Percentiles rank a stretch among this genome's conserved stretches.
phyloP scores from a whole-genome alignment of 1,284 basidiomycete genomes.

The Gomphus sp. region DNA sequence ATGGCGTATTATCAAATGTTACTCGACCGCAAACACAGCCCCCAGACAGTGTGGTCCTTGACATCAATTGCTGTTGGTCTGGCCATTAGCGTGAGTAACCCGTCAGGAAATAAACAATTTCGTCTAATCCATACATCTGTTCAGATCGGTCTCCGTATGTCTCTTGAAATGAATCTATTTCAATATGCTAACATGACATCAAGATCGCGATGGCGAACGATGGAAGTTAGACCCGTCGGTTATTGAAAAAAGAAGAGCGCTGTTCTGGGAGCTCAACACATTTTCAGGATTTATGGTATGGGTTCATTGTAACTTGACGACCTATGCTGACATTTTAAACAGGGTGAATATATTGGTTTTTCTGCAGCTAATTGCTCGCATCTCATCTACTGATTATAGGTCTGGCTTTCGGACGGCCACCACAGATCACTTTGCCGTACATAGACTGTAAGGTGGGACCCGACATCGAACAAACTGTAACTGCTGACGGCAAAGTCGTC shows the following conservation, averaged over 20 bases:
- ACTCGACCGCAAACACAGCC: slow-evolving; percentile 5
- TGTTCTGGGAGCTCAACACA: slow-evolving; percentile 46
- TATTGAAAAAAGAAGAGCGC: slow-evolving; percentile 40
- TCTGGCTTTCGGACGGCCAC: slow-evolving; percentile 44
- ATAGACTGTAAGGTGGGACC: slow-evolving; percentile 48
- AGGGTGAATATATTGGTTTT: not conserved
- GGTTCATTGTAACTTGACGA: not conserved
- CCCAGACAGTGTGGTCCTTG: slow-evolving; percentile 5
- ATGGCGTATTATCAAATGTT: slow-evolving; percentile 11
- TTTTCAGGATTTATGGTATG: not conserved
- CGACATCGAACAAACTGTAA: slow-evolving; percentile 28
- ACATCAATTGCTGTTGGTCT: not conserved
- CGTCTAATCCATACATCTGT: not conserved
- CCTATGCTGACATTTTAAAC: not conserved
- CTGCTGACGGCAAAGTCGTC: not conserved
- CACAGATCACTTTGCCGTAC: slow-evolving; percentile 60
- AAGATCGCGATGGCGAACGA: slow-evolving; percentile 48
- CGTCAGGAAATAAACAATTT: too few species aligned
- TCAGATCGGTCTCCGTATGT: slow-evolving; percentile 6
- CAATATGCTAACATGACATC: not conserved
- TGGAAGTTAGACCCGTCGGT: slow-evolving; percentile 46
- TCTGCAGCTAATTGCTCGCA: not conserved
- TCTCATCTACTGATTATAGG: not conserved
- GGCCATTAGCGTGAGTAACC: not conserved
- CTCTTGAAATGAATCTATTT: not conserved